phyloP scores from a whole-genome alignment of 2,329 filamentous ascomycete species.

The Penicillium sclerotiorum region DNA sequence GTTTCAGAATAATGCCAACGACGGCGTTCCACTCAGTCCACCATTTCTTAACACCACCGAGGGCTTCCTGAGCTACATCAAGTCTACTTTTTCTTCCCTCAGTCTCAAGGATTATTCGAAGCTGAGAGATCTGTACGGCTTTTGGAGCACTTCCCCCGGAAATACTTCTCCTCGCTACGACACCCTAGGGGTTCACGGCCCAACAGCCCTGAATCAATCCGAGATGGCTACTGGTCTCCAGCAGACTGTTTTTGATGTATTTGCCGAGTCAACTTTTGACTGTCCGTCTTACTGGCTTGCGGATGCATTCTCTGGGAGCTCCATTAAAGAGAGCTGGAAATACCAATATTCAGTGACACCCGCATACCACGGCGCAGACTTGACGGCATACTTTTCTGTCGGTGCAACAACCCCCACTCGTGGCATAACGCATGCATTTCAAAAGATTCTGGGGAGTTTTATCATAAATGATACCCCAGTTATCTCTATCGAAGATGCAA shows the following conservation, averaged over 20 bases:
- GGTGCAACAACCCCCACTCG: conserved; percentile 17
- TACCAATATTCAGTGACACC: conserved; percentile 67
- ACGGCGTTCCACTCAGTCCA: conserved; percentile 51
- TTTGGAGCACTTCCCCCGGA: conserved; percentile 29
- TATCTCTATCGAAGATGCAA: conserved; percentile 16
- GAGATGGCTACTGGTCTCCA: conserved; percentile 55
- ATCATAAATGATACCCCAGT: conserved; percentile 45
- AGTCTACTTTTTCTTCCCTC: conserved; percentile 43
- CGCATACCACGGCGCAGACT: conserved; percentile 67
- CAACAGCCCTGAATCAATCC: conserved; percentile 55
- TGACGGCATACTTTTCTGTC: conserved; percentile 46
- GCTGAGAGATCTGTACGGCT: conserved; percentile 40
- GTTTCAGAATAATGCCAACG: conserved; percentile 52
- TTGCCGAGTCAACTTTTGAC: conserved; percentile 58
- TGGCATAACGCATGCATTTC: conserved; percentile 44
- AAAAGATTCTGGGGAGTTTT: conserved; percentile 53
- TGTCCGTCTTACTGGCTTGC: conserved; percentile 62
- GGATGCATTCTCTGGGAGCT: conserved; percentile 44
- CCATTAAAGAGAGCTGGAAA: conserved; percentile 43
- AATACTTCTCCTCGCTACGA: conserved; percentile 35
- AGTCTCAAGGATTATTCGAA: conserved; percentile 27
- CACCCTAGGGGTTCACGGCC: conserved; percentile 40
- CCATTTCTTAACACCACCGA: conserved; percentile 47
- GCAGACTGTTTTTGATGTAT: conserved; percentile 56
- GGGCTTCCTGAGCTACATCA: conserved; percentile 46